Evolutionary conservation across 768 basidiomycete genomes (phyloP), one percentile per base, ranked within the genome.

Genomic region (Tulasnella calospora): DNA sequence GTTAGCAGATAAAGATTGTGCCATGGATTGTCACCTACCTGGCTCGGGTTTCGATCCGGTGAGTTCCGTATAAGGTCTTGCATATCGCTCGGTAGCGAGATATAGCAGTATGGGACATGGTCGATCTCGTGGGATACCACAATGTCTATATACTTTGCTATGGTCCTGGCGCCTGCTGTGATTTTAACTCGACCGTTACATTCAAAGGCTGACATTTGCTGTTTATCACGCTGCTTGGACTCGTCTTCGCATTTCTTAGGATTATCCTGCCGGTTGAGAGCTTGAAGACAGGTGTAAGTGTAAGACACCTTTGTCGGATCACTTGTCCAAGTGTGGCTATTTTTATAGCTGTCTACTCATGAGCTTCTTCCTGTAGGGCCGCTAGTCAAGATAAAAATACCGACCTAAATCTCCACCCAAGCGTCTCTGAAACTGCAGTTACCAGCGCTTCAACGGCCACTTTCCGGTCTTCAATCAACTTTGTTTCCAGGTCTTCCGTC

Each of bases 101-200:
- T 81, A 81, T 61, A 83, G 76, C 81, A 82, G 69, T 83, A 83
- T 7, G 78, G 80, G 13, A 83, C 80, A 80, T 83, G 83, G 19
- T 82, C 79, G 23, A 79, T 72, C 6, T 77, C 27, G 71, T 83
- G 83, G 15, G 78, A 78, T 17, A 83, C 67, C 73, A 77, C 79
- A 6, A 77, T 71, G 38, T 77, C 40, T 21, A 81, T 81, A 3
- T 79, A 67, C 10, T 74, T 76, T 19, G 41, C 69, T 10, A 30
- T 33, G 10, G 61, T 30, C 12, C 8, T 6, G 15, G 3, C 30
- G 1, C 40, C 57, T 2, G 57, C 15, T 27, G 33, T 55, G 19
- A 83, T 44, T 0, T 80, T 84, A 17, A 83, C 82, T 70, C 80
- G 82, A 0, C 84, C 82, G 27, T 71, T 36, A 46, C 83, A 84